Evolutionary conservation across 2,329 filamentous ascomycete species (phyloP).

Genomic region (Grosmannia huntii): DNA sequence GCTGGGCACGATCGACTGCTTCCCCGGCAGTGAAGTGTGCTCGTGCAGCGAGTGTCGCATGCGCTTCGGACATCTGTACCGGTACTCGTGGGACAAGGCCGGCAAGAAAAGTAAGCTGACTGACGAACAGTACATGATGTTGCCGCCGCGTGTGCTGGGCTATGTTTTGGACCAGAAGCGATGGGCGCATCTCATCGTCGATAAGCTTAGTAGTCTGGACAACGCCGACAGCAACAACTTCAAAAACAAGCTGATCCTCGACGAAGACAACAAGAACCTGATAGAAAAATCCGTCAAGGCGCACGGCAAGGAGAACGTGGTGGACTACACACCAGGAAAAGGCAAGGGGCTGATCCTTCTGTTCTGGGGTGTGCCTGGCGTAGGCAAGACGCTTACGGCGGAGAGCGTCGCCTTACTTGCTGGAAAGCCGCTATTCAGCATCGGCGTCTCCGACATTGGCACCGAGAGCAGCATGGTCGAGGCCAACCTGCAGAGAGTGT

Average conservation of each 20-base stretch:
- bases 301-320: background rate
- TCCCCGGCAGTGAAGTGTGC: background rate
- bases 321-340: background rate
- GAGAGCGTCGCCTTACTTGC: background rate
- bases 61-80: background rate
- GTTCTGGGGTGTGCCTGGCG: background rate
- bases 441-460: background rate
- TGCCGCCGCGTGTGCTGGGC: background rate
- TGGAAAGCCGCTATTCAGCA: background rate
- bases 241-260: background rate
- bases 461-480: constrained; percentile 15
- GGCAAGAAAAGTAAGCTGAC: background rate
- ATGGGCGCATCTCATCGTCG: background rate
- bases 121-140: background rate
- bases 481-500: constrained; percentile 13
- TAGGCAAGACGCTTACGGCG: constrained; percentile 5
- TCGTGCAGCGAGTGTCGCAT: background rate
- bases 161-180: background rate
- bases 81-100: background rate
- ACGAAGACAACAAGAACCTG: background rate
- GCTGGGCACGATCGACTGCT: background rate
- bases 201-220: background rate
- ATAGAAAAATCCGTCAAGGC: background rate
- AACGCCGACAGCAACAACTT: background rate
- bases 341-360: too few relatives aligned